Percentiles rank a stretch among this genome's conserved stretches.
These are phyloP conservation scores for Cyphellophora europaea DNA, from an alignment of 2,329 filamentous ascomycete genomes.

Conservation along the genomic window DNA sequence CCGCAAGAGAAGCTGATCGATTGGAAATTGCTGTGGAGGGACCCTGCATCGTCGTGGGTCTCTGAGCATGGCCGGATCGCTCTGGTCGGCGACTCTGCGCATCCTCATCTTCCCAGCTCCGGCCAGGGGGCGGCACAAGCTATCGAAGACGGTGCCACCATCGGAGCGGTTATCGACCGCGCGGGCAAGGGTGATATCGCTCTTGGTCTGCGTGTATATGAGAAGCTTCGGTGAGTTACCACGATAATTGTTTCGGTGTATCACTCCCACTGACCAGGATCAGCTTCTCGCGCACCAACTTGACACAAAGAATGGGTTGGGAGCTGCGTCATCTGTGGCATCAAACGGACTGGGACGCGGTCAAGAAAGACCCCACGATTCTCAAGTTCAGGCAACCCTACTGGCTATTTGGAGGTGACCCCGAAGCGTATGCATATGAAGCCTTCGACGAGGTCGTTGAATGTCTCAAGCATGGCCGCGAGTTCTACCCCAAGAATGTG, in stretches of 20 bases:
- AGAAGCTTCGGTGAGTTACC: constrained; percentile 3
- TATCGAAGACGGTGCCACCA: constrained; percentile 16
- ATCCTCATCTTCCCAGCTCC: constrained; percentile 9
- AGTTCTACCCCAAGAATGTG: constrained; percentile 36
- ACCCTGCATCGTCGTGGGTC: too few species aligned
- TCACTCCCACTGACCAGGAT: not conserved
- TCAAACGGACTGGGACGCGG: constrained; percentile 39
- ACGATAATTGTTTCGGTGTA: not conserved
- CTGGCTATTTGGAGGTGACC: constrained; percentile 42
- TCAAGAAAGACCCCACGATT: constrained; percentile 30
- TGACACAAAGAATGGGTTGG: constrained; percentile 38
- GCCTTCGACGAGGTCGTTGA: constrained; percentile 26
- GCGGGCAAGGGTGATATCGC: constrained; percentile 1
- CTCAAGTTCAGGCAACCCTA: constrained; percentile 38
- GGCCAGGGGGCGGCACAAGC: constrained; percentile 12
- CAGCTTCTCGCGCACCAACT: constrained; percentile 37
- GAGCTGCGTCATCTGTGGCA: constrained; percentile 30
- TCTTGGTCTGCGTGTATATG: constrained; percentile 3
- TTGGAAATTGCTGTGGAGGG: constrained; percentile 21
- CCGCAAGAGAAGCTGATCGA: constrained; percentile 20
- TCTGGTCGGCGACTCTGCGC: constrained; percentile 10
- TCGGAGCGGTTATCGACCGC: constrained; percentile 11
- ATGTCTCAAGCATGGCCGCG: constrained; percentile 30
- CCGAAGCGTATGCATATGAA: constrained; percentile 36
- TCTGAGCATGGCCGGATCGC: too few species aligned